A percentile compares a stretch with the other conserved stretches of the same genome.
Conservation (phyloP, 2,329 filamentous ascomycete genomes). For the Canariomyces notabilis region DNA sequence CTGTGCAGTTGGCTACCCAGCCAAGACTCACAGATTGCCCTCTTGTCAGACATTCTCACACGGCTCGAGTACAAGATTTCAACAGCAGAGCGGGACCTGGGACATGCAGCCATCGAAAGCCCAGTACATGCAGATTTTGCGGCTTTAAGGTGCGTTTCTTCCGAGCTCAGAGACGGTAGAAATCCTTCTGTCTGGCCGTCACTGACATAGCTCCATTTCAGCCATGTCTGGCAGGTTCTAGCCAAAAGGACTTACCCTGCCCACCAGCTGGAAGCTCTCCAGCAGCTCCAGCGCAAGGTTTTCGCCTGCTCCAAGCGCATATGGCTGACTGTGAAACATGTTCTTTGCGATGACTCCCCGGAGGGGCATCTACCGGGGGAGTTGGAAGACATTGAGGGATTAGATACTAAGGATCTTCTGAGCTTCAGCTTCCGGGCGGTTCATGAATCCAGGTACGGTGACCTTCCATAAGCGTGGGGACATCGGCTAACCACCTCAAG, state of each 20-base stretch:
- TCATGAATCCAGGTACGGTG: constrained; percentile 77
- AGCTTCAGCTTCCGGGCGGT: constrained; percentile 93
- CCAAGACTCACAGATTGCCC: constrained; percentile 38
- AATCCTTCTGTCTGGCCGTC: not conserved
- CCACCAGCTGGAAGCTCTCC: constrained; percentile 33
- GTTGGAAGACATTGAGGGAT: constrained; percentile 62
- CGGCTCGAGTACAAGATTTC: constrained; percentile 61
- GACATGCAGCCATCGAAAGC: constrained; percentile 58
- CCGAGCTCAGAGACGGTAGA: not conserved
- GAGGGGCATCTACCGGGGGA: constrained; percentile 81
- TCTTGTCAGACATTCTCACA: constrained; percentile 55
- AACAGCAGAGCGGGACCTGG: constrained; percentile 60
- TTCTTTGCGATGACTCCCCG: constrained; percentile 89
- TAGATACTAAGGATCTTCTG: constrained; percentile 81
- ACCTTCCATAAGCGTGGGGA: not conserved
- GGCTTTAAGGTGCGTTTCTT: constrained; percentile 50
- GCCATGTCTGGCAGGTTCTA: constrained; percentile 51
- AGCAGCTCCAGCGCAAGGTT: constrained; percentile 49
- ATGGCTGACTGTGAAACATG: constrained; percentile 69
- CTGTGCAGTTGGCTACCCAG: constrained; percentile 54
- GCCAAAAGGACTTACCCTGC: constrained; percentile 37
- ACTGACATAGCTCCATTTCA: constrained; percentile 24
- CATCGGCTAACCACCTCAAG: constrained; percentile 40
- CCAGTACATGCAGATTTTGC: constrained; percentile 68
- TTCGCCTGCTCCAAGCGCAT: constrained; percentile 59